These are phyloP conservation scores for Penicillium sp. DNA, from an alignment of 2,329 filamentous ascomycete species.

Conservation along the genomic window DNA sequence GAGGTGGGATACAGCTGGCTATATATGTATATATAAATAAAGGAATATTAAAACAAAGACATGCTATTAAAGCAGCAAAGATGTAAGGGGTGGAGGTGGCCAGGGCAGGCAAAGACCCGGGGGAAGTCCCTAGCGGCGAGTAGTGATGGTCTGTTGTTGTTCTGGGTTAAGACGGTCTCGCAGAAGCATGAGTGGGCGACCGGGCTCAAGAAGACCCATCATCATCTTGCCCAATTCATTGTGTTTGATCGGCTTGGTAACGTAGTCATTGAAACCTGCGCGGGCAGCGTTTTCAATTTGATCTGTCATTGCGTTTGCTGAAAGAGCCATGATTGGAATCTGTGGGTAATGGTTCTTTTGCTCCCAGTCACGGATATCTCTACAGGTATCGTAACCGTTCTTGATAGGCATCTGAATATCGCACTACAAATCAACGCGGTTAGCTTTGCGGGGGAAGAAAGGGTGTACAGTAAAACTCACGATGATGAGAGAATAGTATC, in stretches of 20 bases:
- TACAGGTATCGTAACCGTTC: slow-evolving; percentile 51
- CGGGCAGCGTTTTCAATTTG: slow-evolving; percentile 49
- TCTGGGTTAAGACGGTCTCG: slow-evolving; percentile 39
- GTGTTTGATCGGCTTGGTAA: slow-evolving; percentile 52
- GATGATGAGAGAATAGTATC: slow-evolving; percentile 52
- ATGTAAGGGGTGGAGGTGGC: not conserved
- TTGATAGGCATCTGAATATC: slow-evolving; percentile 54
- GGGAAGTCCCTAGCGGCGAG: slow-evolving; percentile 15
- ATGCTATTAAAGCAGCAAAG: slow-evolving; percentile 1
- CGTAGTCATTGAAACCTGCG: slow-evolving; percentile 52
- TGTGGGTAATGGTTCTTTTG: slow-evolving; percentile 47
- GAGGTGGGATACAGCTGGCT: not conserved
- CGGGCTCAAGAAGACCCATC: slow-evolving; percentile 49
- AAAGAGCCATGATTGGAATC: slow-evolving; percentile 52
- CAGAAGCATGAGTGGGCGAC: slow-evolving; percentile 43
- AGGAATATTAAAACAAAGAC: slow-evolving; percentile 4
- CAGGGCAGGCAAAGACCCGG: not conserved
- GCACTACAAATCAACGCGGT: slow-evolving; percentile 33
- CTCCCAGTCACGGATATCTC: slow-evolving; percentile 50
- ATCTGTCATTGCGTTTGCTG: slow-evolving; percentile 52
- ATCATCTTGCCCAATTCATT: slow-evolving; percentile 52
- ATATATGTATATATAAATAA: not conserved
- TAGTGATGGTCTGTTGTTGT: slow-evolving; percentile 15
- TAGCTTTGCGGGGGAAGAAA: not conserved
- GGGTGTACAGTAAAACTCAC: slow-evolving; percentile 30